Conservation (phyloP, 2,329 filamentous ascomycete genomes). For the Penicillium janthinellum region DNA sequence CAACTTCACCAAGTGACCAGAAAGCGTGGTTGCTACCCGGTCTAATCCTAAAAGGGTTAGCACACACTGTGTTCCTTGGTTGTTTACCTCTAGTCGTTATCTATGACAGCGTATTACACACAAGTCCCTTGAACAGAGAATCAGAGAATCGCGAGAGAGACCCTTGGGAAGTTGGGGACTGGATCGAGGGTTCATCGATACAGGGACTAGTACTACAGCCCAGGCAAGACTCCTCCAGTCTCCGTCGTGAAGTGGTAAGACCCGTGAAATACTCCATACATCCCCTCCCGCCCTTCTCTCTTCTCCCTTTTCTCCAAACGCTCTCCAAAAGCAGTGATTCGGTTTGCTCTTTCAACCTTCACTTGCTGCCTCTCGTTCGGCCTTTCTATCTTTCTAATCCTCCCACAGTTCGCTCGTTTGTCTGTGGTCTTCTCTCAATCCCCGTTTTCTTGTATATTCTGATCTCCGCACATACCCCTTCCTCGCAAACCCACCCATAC, state of each 20-base stretch:
- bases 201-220: no score
- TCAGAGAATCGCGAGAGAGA: neutral
- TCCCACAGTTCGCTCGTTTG: constrained; percentile 24
- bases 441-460: constrained; percentile 26
- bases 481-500: constrained; percentile 3
- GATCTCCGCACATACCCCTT: constrained; percentile 16
- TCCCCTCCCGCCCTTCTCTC: neutral
- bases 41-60: neutral
- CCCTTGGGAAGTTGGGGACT: neutral
- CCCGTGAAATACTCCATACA: constrained; percentile 2
- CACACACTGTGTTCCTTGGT: neutral
- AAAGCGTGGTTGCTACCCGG: neutral
- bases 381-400: constrained; percentile 1
- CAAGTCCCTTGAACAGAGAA: neutral
- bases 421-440: constrained; percentile 16
- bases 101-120: neutral
- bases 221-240: no score
- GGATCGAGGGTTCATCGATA: neutral
- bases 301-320: neutral
- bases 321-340: constrained; percentile 3
- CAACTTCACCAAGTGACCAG: neutral
- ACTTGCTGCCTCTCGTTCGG: constrained; percentile 13
- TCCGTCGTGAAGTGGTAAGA: neutral
- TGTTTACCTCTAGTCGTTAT: constrained; percentile 2
- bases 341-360: neutral